Evolutionary conservation across 1,284 basidiomycete species (phyloP), one percentile per base, ranked within the genome.

Genomic region (Ganoderma sinense): DNA sequence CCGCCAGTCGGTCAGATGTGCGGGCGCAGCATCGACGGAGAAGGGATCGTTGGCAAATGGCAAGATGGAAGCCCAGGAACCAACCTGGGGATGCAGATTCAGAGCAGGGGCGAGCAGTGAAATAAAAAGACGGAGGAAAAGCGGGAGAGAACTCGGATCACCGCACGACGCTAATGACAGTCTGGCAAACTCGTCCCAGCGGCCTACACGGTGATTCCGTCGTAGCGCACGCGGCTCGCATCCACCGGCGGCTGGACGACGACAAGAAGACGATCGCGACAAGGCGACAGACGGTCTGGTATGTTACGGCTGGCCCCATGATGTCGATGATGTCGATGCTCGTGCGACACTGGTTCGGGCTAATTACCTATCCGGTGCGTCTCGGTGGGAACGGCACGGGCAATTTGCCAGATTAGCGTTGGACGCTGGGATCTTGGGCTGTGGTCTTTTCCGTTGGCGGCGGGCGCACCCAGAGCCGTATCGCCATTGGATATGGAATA

Each of bases 341-440:
- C 59, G 59, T 61, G 59, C 39, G 59, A 61, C 40, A 13, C 39
- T 40, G 59, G 59, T 41, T 61, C 16, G 59, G 13, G 59, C n/a
- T 3, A 26, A 61, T 43, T 43, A 0, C 59, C 59, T 61, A 43
- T 61, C 59, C 59, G 13, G 40, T n/a, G n/a, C 39, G 59, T 23
- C 36, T 41, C 36, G 23, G 59, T 61, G 59, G 59, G 59, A 61
- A 61, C 59, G 59, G 13, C 36, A 29, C n/a, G 13, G 40, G 59
- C 5, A 13, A 40, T 39, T 56, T 67, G 61, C 66, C 61, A 67
- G 66, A 67, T 67, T 62, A 23, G 66, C 61, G 53, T 67, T 39
- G 26, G 59, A 33, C 60, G 60, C 59, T 43, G 45, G 65, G 60
- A 67, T 67, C 65, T 67, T 51, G 31, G 58, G 18, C 41, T 16